Evolutionary conservation across 805 yeast genomes (phyloP), one percentile per base, ranked within the genome.

Genomic region (Metschnikowia baotianmanensis): DNA sequence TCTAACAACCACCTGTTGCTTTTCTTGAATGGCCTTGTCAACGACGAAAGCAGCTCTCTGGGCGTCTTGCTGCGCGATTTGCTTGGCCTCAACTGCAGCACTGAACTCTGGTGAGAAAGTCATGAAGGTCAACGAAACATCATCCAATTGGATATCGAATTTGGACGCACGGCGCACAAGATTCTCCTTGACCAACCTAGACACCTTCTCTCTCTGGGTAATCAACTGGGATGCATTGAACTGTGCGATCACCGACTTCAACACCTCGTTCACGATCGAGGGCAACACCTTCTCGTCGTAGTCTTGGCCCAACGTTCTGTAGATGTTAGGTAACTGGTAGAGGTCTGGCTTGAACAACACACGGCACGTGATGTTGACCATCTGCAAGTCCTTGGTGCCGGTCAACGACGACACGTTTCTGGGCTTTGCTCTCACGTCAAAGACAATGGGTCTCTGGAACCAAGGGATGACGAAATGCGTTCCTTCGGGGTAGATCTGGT

Each of bases 321-420:
- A 93, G 51, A 93, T 86, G 10, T 73, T 74, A 19, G 98, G 96
- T 52, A 93, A 74, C 38, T 88, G 80, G 38, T 66, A 63, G 21
- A 88, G 76, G 42, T 85, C 83, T 0, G 99, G 99, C 62, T 90
- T 82, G 41, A 95, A 84, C 55, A 93, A 77, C 19, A 93, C 99
- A 71, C 99, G 83, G 66, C 99, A 93, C n/a, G 98, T 91, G 59
- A 93, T 91, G 65, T 89, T 93, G 36, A 93, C 99, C 99, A 93
- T 93, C 71, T 93, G 99, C 61, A 93, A 76, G 68, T 93, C 99
- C 70, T 91, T 93, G 18, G 97, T 88, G 26, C 99, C 99, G 1
- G 99, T 93, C 49, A 89, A 86, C 17, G 98, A 84, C 31, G 95
- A 81, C 57, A 93, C 90, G 53, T 85, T 86, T 66, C 93, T 83